These are phyloP conservation scores for Solanum hybrid DNA, from an alignment of 305 asterid species.

Conservation along the genomic window DNA sequence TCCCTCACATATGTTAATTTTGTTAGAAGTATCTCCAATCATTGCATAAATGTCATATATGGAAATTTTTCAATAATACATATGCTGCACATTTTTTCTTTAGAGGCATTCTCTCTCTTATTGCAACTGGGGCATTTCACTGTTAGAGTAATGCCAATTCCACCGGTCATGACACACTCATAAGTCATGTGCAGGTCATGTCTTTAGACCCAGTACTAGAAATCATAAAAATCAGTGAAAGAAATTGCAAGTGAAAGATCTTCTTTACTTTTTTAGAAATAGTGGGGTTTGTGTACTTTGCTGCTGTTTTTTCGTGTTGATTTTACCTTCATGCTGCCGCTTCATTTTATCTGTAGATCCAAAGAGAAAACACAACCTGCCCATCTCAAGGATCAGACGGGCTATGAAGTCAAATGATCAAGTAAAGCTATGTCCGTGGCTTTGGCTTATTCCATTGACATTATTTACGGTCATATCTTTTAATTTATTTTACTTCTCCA, in stretches of 20 bases:
- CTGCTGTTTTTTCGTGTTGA: neutral
- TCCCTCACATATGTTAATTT: neutral
- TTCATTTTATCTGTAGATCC: constrained; percentile 19
- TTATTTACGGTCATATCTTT: neutral
- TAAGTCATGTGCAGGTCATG: neutral
- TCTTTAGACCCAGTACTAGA: neutral
- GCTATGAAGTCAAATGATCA: constrained; percentile 31
- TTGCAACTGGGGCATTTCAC: too few relatives aligned
- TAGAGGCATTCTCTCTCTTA: too few relatives aligned
- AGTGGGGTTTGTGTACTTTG: neutral
- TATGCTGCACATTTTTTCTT: neutral
- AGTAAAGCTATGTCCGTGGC: constrained; percentile 25
- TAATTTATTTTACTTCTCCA: neutral
- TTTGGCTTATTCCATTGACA: neutral
- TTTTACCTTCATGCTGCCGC: neutral
- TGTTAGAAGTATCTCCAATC: neutral
- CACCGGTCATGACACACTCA: neutral
- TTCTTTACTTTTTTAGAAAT: neutral
- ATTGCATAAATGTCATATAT: neutral
- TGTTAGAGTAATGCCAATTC: too few relatives aligned
- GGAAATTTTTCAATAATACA: neutral
- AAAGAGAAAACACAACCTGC: constrained; percentile 17
- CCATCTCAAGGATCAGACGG: constrained; percentile 37
- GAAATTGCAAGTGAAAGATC: neutral
- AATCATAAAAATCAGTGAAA: neutral